Base-by-base conservation (phyloP, 2,329 filamentous ascomycete species). In the Aureobasidium subglaciale region DNA sequence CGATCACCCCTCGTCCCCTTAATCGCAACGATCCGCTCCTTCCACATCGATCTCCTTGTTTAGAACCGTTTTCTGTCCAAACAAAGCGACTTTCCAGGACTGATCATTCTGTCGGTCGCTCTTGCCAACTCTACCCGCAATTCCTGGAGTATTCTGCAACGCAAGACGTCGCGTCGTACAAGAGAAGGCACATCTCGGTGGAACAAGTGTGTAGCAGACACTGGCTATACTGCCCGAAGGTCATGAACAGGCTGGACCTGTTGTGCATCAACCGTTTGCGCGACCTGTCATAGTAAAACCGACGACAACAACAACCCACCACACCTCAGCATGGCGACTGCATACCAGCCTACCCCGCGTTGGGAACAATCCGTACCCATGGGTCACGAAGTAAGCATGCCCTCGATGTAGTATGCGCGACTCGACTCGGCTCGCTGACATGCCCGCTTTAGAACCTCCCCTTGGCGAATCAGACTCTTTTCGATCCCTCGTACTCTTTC, bases 361-460 rank as follows among this genome's bases (percentile, higher is more conserved):
- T 57, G 56, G 56, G 41, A 57, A 16, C 55, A 53, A 10, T 35
- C 55, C 7, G 55, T 53, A 13, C 55, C 55, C 13, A n/a, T 43
- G 18, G 32, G 16, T 37, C 42, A 50, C 18, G 40, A 56, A 30
- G 45, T 56, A 30, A 45, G 45, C 38, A 9, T 40, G 22, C 18
- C 6, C 9, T 32, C 37, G 11, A 42, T 7, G 9, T 13, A 13
- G 4, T 18, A 34, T 43, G 20, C 50, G 24, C 50, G 7, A 42
- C n/a, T n/a, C n/a, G 25, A 15, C 11, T 27, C 15, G 15, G 9
- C 2, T n/a, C 20, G 30, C 24, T 38, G 42, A 16, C 42, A 20
- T 35, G 11, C 25, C 20, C 4, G 3, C 37, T 20, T 4, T 22
- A 52, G 48, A 52, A 52, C 16, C 24, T 52, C 22, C 48, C 48